Evolutionary conservation across 1,284 basidiomycete species (phyloP), one percentile per base, ranked within the genome.

Genomic region (Ceratorhiza oryzae-sativae): DNA sequence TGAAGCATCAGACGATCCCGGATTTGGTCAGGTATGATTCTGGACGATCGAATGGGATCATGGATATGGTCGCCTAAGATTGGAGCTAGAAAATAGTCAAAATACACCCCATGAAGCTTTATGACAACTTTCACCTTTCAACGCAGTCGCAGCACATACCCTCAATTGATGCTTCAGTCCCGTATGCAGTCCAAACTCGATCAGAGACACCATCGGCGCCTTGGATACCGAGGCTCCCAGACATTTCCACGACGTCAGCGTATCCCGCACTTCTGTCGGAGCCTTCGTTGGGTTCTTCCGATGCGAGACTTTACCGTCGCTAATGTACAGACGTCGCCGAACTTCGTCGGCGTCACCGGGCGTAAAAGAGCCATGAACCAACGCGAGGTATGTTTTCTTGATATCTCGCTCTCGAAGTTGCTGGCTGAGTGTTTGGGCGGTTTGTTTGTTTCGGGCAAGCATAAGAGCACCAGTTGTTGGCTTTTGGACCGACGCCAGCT

Each of bases 101-200:
- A 27, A 51, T n/a, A 20, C 23, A n/a, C 27, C 1, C 6, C 3
- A n/a, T 20, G 1, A 12, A 25, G 10, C 25, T 20, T 9, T 5
- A 32, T 4, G 15, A 25, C 5, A 74, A 80, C 36, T 74, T n/a
- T n/a, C n/a, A 85, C 86, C 80, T 49, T 82, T 80, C 46, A 91
- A 78, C 71, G 78, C 80, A 62, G 85, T 82, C 0, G 90, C 84
- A 25, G 88, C 77, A 73, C 90, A 88, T 9, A 89, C 82, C 41
- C 90, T 86, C n/a, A 91, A 84, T 75, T 91, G 90, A 72, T 91
- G 89, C 77, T 91, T 91, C 70, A 86, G 77, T 0, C 90, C 90
- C 3, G 90, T 90, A 62, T 84, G 79, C 20, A 89, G 82, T 5
- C 80, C 81, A 3, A 91, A 81, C 46, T 83, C 82, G 46, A 91